Evolutionary conservation across 2,329 filamentous ascomycete genomes (phyloP).

Genomic region (Westerdykella aurantiaca): DNA sequence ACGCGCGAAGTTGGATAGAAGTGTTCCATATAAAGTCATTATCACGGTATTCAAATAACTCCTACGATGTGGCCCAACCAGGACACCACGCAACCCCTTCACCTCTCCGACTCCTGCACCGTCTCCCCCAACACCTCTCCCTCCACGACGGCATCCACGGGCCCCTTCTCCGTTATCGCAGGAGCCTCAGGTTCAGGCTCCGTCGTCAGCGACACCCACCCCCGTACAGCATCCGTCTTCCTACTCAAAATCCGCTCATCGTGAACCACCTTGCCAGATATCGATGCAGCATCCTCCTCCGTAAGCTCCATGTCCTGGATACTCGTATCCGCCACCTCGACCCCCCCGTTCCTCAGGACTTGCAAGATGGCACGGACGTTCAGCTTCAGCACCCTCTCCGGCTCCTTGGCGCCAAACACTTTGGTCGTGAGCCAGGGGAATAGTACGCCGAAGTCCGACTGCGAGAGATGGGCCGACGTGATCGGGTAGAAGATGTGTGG

Average conservation of each 20-base stretch:
- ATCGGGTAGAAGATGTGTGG: conserved; percentile 71
- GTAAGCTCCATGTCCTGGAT: conserved; percentile 37
- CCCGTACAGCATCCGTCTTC: conserved; percentile 23
- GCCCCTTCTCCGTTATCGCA: conserved; percentile 7
- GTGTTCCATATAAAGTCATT: background rate
- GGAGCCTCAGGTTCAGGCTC: conserved; percentile 6
- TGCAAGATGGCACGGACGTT: conserved; percentile 77
- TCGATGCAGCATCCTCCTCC: conserved; percentile 9
- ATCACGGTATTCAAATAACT: background rate
- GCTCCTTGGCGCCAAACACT: conserved; percentile 54
- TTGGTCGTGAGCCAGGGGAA: conserved; percentile 62
- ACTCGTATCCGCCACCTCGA: conserved; percentile 40
- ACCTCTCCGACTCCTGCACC: conserved; percentile 12
- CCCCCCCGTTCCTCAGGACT: conserved; percentile 48
- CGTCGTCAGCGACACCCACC: conserved; percentile 31
- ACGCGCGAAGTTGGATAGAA: background rate
- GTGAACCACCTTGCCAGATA: conserved; percentile 6
- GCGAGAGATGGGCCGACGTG: conserved; percentile 71
- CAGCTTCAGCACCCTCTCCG: conserved; percentile 77
- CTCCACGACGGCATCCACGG: conserved; percentile 28
- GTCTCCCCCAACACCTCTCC: conserved; percentile 34
- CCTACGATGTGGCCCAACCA: background rate
- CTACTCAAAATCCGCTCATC: conserved; percentile 32
- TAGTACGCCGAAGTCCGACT: conserved; percentile 76
- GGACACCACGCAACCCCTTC: background rate